Conservation (phyloP, 768 basidiomycete species). For the Lanmaoa pseudosensibilis region DNA sequence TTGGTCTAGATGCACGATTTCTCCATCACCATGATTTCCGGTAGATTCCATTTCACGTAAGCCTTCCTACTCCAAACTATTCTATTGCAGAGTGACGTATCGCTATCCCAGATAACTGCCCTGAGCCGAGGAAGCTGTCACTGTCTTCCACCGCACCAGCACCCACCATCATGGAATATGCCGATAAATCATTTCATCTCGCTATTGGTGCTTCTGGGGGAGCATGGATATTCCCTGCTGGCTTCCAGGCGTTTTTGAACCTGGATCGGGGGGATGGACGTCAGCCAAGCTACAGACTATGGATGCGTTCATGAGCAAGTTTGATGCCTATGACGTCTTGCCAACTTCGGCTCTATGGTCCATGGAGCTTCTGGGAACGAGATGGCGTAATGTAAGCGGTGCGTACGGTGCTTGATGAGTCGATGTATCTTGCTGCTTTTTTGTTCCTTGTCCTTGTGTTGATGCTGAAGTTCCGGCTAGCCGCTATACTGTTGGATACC, state of each 20-base stretch:
- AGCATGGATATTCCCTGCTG: conserved; percentile 73
- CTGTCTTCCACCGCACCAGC: conserved; percentile 75
- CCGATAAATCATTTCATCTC: conserved; percentile 68
- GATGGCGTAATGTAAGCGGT: conserved; percentile 75
- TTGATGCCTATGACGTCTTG: conserved; percentile 58
- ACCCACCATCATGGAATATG: conserved; percentile 77
- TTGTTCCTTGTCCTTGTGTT: background rate
- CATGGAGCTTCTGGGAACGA: conserved; percentile 48
- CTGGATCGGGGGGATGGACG: conserved; percentile 72
- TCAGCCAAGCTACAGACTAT: conserved; percentile 73
- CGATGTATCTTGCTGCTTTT: too few relatives aligned
- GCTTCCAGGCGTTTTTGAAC: conserved; percentile 78
- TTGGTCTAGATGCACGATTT: conserved; percentile 81
- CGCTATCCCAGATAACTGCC: conserved; percentile 69
- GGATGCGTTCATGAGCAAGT: conserved; percentile 73
- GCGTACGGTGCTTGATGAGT: conserved; percentile 10
- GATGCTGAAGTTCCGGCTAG: background rate
- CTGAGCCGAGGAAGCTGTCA: conserved; percentile 82
- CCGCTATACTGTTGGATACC: conserved; percentile 58
- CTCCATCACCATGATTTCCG: conserved; percentile 78
- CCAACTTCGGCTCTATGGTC: conserved; percentile 49
- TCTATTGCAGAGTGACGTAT: background rate
- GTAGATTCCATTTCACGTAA: conserved; percentile 84
- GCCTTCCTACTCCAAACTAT: conserved; percentile 13
- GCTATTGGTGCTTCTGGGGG: conserved; percentile 86